Conservation (phyloP, 169 alveolate genomes). For the Neospora caninum region DNA sequence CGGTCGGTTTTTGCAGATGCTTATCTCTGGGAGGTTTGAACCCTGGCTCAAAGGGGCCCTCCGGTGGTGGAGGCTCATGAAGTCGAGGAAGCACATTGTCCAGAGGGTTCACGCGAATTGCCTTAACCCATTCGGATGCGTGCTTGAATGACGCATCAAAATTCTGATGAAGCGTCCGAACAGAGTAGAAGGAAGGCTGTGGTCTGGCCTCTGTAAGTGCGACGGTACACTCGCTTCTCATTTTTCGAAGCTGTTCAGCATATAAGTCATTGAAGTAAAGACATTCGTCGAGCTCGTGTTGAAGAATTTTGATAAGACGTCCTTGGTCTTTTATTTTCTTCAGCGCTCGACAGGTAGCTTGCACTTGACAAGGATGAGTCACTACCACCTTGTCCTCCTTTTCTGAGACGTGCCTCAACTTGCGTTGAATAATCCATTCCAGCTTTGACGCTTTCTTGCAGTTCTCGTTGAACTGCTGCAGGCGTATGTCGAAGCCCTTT, state of each 20-base stretch:
- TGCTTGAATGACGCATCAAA: background rate
- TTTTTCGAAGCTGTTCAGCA: conserved; percentile 20
- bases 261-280: background rate
- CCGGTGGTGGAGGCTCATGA: background rate
- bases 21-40: background rate
- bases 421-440: conserved; percentile 25
- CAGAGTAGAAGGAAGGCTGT: background rate
- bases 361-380: conserved; percentile 11
- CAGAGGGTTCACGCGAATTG: background rate
- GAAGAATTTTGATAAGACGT: background rate
- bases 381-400: background rate
- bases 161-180: conserved; percentile 25
- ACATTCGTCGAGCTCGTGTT: conserved; percentile 23
- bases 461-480: conserved; percentile 27
- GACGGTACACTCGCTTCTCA: conserved; percentile 23
- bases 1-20: background rate
- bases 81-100: background rate
- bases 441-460: conserved; percentile 5
- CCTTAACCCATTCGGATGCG: background rate
- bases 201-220: background rate
- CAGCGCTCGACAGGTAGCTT: conserved; percentile 28
- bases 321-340: conserved; percentile 32
- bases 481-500: conserved; percentile 19
- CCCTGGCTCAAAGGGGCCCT: conserved; percentile 6
- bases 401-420: background rate